Conservation (phyloP, 306 rosid genomes). For the Acacia acuminata region DNA sequence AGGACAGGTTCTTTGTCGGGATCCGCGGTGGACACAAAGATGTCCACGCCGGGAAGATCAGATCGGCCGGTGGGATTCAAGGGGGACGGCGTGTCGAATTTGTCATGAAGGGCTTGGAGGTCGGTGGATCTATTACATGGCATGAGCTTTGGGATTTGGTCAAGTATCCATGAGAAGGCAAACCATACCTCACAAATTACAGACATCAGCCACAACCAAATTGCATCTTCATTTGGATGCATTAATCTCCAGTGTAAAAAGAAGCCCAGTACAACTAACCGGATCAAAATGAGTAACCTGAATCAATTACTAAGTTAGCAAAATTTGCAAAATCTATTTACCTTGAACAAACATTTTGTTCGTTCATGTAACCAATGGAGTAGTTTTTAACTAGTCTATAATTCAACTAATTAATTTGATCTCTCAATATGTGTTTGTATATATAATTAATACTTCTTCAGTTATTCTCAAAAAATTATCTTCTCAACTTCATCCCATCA, state of each 20-base stretch:
- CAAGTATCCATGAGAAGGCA: slow-evolving; percentile 57
- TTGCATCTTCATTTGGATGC: slow-evolving; percentile 65
- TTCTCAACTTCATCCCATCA: not conserved
- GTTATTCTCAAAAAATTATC: not conserved
- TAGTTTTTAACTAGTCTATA: not conserved
- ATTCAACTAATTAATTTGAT: not conserved
- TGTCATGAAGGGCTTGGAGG: slow-evolving; percentile 46
- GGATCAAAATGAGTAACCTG: slow-evolving; percentile 64
- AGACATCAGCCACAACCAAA: slow-evolving; percentile 61
- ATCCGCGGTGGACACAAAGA: slow-evolving; percentile 56
- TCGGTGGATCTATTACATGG: slow-evolving; percentile 48
- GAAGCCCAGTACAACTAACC: slow-evolving; percentile 59
- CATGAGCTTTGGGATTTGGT: slow-evolving; percentile 47
- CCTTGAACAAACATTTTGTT: not conserved
- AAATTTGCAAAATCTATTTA: not conserved
- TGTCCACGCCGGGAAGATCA: slow-evolving; percentile 48
- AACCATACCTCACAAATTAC: slow-evolving; percentile 55
- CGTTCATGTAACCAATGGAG: not conserved
- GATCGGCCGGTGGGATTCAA: slow-evolving; percentile 56
- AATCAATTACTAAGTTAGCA: not conserved
- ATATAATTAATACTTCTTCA: no score
- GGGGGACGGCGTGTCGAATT: slow-evolving; percentile 47
- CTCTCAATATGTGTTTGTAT: not conserved
- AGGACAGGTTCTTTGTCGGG: slow-evolving; percentile 60
- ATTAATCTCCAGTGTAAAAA: slow-evolving; percentile 76